These are phyloP conservation scores for Cylindrotheca closterium DNA, from an alignment of 108 stramenopile species.

Conservation along the genomic window DNA sequence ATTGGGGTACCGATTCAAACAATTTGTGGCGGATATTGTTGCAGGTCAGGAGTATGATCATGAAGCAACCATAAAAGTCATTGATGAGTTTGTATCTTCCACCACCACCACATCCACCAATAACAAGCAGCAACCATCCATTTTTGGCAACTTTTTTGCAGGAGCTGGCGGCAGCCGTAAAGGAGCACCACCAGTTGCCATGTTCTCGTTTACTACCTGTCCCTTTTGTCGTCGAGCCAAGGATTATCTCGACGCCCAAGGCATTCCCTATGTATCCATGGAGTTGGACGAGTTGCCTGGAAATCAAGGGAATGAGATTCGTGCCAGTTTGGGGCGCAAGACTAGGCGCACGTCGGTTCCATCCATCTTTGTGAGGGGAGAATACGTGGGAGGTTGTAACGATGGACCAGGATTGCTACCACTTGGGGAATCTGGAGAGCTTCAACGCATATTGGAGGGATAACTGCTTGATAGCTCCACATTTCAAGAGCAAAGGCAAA, in stretches of 20 bases:
- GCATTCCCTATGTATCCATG: constrained; percentile 43
- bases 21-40: constrained; percentile 68
- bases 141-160: no score
- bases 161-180: no score
- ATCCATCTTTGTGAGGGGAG: constrained; percentile 57
- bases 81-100: constrained; percentile 34
- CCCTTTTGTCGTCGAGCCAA: constrained; percentile 75
- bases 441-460: constrained; percentile 16
- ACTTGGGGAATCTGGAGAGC: constrained; percentile 42
- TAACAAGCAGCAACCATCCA: no score
- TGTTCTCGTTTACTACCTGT: constrained; percentile 70
- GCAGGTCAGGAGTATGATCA: constrained; percentile 58
- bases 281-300: constrained; percentile 60
- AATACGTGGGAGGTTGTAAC: constrained; percentile 62
- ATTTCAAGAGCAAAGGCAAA: no score
- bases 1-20: constrained; percentile 59
- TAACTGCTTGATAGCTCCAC: no score
- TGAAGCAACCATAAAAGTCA: constrained; percentile 13
- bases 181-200: constrained; percentile 33
- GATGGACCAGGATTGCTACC: constrained; percentile 70
- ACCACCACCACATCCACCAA: no score
- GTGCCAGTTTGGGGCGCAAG: constrained; percentile 47
- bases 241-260: constrained; percentile 50
- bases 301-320: constrained; percentile 60
- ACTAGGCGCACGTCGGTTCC: constrained; percentile 70